phyloP scores from a whole-genome alignment of 2,329 filamentous ascomycete genomes.

The Nemania sp. region DNA sequence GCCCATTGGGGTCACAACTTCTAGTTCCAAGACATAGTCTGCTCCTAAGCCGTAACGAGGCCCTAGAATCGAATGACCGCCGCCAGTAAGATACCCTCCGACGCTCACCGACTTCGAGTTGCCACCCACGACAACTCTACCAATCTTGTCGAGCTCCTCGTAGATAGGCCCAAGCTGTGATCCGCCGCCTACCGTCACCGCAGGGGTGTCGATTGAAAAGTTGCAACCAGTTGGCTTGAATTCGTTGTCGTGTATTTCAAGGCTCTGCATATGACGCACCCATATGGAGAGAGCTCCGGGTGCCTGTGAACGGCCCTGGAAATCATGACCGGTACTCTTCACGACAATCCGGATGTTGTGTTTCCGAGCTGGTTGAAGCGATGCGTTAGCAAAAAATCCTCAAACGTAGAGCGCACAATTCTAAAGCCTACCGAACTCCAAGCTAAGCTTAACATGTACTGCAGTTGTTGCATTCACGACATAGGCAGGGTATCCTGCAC shows the following conservation, averaged over 20 bases:
- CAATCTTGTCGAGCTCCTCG: constrained; percentile 46
- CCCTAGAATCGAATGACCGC: constrained; percentile 59
- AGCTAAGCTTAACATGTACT: constrained; percentile 40
- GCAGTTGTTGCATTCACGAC: constrained; percentile 45
- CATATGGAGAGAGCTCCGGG: constrained; percentile 58
- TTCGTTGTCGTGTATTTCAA: constrained; percentile 42
- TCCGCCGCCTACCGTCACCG: constrained; percentile 58
- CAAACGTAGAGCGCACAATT: background rate
- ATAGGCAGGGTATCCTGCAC: constrained; percentile 46
- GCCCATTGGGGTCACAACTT: constrained; percentile 58
- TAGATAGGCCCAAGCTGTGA: constrained; percentile 55
- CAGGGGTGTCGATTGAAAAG: constrained; percentile 48
- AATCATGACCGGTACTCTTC: constrained; percentile 51
- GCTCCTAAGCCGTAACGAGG: constrained; percentile 62
- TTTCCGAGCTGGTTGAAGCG: constrained; percentile 40
- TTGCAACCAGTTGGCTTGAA: constrained; percentile 49
- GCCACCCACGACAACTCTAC: constrained; percentile 58
- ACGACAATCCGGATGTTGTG: constrained; percentile 49
- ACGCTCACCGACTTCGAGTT: constrained; percentile 59
- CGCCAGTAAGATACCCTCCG: constrained; percentile 64
- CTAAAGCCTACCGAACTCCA: constrained; percentile 48
- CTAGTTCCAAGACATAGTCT: constrained; percentile 63
- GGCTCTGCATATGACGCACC: constrained; percentile 51
- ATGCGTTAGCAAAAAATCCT: background rate
- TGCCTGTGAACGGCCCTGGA: constrained; percentile 49